Evolutionary conservation across 2,329 filamentous ascomycete species (phyloP).

Genomic region (Phaeosphaeria sp.): DNA sequence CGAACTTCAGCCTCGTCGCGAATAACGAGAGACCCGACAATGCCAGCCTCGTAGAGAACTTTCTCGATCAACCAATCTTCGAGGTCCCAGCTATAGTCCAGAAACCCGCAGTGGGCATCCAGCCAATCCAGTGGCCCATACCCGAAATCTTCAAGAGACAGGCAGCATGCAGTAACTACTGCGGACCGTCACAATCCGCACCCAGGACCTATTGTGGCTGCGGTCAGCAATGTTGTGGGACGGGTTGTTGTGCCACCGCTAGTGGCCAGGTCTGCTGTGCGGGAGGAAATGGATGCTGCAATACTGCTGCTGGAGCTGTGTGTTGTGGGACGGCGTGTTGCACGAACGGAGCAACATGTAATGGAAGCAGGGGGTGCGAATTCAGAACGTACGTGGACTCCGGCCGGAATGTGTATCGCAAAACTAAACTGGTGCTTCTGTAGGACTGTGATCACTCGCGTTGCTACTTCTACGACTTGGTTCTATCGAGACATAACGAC

Average conservation of each 20-base stretch:
- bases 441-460: neutral
- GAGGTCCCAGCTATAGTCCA: neutral
- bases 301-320: neutral
- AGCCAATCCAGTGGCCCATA: neutral
- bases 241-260: neutral
- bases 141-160: constrained; percentile 1
- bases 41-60: neutral
- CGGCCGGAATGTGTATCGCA: neutral
- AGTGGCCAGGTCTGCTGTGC: neutral
- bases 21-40: neutral
- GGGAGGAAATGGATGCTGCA: neutral
- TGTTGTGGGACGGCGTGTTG: neutral
- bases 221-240: neutral
- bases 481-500: neutral
- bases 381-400: neutral
- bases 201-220: neutral
- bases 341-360: neutral
- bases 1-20: neutral
- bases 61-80: neutral
- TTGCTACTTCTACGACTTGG: neutral
- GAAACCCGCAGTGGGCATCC: neutral
- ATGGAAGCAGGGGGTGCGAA: neutral
- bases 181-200: neutral
- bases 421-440: neutral
- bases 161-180: neutral